Evolutionary conservation across 2,329 filamentous ascomycete genomes (phyloP).

Genomic region (Magnaporthales sp.): DNA sequence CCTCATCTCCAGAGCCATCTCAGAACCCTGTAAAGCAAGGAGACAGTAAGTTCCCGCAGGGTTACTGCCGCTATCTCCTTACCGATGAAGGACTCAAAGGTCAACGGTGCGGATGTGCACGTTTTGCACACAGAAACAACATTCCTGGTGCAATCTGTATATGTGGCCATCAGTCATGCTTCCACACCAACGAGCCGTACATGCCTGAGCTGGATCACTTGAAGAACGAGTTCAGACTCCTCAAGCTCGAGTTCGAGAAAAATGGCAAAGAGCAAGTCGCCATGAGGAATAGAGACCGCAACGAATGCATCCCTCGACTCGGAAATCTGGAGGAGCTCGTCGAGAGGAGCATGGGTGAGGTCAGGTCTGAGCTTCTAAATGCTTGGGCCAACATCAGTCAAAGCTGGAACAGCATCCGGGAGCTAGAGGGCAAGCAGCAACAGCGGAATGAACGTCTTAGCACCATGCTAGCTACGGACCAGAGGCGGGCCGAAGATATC

Average conservation of each 20-base stretch:
- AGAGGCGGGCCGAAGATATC: conserved; percentile 27
- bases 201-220: conserved; percentile 39
- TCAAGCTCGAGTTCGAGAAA: conserved; percentile 18
- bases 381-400: conserved; percentile 45
- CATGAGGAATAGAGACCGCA: not conserved
- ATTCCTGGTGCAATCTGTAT: conserved; percentile 46
- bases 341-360: conserved; percentile 42
- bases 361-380: conserved; percentile 42
- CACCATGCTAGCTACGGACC: not conserved
- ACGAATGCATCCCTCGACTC: conserved; percentile 30
- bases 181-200: conserved; percentile 40
- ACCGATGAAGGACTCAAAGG: conserved; percentile 47
- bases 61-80: conserved; percentile 52
- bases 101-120: conserved; percentile 48
- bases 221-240: conserved; percentile 22
- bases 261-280: conserved; percentile 23
- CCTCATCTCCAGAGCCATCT: conserved; percentile 17
- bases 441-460: not conserved
- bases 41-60: conserved; percentile 41
- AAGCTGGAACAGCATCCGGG: conserved; percentile 42
- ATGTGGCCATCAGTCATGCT: conserved; percentile 53
- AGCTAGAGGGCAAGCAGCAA: conserved; percentile 26
- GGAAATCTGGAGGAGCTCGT: conserved; percentile 44
- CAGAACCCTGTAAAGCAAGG: conserved; percentile 19
- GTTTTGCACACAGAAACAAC: conserved; percentile 45